Evolutionary conservation across 495 filamentous ascomycete genomes (phyloP).

Genomic region (Penicillium paradoxum): DNA sequence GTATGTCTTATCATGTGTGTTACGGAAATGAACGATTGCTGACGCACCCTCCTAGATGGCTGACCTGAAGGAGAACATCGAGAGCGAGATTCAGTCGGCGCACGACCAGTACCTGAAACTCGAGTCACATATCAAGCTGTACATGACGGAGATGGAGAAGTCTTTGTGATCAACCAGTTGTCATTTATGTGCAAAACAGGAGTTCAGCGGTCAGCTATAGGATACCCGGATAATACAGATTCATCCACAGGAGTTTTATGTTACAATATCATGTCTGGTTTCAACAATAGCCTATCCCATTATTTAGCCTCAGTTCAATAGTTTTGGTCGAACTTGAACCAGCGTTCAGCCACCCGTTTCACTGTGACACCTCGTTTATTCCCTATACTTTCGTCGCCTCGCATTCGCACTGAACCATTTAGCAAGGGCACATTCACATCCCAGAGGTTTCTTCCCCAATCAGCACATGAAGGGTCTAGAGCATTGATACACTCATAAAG

Average conservation of each 20-base stretch:
- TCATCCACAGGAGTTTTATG: conserved; percentile 24
- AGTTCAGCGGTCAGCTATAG: conserved; percentile 39
- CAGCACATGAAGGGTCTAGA: conserved; percentile 18
- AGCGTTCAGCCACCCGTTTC: conserved; percentile 59
- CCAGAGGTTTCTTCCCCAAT: conserved; percentile 41
- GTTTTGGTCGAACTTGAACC: conserved; percentile 57
- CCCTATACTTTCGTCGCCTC: conserved; percentile 54
- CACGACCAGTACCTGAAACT: conserved; percentile 93
- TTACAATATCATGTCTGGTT: conserved; percentile 8
- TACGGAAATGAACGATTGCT: not conserved
- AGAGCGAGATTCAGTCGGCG: conserved; percentile 80
- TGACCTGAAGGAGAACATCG: conserved; percentile 94
- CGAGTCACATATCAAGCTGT: conserved; percentile 93
- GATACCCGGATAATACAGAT: conserved; percentile 39
- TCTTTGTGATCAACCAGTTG: conserved; percentile 51
- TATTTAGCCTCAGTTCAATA: not conserved
- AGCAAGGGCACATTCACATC: conserved; percentile 57
- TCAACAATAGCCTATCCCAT: not conserved
- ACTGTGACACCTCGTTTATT: conserved; percentile 64
- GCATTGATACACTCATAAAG: conserved; percentile 42
- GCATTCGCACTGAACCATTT: conserved; percentile 52
- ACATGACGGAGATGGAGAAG: conserved; percentile 99
- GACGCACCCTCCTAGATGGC: conserved; percentile 63
- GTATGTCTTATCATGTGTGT: conserved; percentile 40
- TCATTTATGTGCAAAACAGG: conserved; percentile 27